A percentile compares a stretch with the other conserved stretches of the same genome.
Conservation (phyloP, 2,329 filamentous ascomycete genomes). For the Albophoma yamanashiensis region DNA sequence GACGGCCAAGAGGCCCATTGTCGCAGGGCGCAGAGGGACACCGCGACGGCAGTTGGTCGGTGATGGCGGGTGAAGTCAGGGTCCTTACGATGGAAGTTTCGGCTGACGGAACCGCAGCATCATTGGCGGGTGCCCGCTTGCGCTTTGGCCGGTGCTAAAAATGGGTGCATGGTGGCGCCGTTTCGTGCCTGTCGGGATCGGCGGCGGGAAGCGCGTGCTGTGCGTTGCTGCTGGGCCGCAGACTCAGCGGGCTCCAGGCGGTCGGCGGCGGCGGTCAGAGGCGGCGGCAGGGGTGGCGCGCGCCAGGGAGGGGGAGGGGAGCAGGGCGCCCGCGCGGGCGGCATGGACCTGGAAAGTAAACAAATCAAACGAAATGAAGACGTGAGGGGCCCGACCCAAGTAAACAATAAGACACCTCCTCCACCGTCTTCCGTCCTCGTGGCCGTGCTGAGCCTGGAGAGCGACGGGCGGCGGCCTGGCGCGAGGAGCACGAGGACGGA, state of each 20-base stretch:
- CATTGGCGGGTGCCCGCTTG: not conserved
- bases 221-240: not conserved
- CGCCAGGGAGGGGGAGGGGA: not conserved
- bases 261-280: not conserved
- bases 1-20: constrained; percentile 36
- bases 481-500: not conserved
- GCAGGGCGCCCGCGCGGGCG: not conserved
- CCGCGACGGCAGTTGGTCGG: not conserved
- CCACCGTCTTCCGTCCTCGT: not conserved
- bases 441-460: not conserved
- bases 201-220: not conserved
- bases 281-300: too few relatives aligned
- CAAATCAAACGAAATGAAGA: not conserved
- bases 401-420: not conserved
- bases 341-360: constrained; percentile 1
- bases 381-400: not conserved
- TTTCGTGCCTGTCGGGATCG: not conserved
- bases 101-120: not conserved
- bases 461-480: not conserved
- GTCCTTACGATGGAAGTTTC: not conserved
- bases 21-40: not conserved
- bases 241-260: not conserved
- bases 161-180: not conserved
- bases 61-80: not conserved
- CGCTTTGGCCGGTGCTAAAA: not conserved